Conservation (phyloP, 371 early-diverging fungal genomes). For the Syncephalastrum contaminatum region DNA sequence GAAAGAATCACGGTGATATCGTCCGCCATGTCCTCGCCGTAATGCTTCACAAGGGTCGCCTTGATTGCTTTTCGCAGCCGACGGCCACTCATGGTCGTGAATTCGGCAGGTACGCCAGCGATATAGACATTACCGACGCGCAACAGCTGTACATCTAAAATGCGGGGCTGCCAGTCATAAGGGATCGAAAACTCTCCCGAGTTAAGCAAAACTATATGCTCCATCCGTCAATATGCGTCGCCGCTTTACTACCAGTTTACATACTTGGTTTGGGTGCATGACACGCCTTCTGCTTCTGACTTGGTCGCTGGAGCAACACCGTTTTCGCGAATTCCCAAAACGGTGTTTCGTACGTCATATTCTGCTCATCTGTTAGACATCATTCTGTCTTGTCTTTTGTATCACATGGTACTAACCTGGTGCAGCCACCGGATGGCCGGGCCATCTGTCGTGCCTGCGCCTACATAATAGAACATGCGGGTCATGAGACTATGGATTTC, state of each 20-base stretch:
- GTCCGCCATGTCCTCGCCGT: constrained; percentile 34
- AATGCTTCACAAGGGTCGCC: constrained; percentile 28
- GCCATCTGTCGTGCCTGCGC: constrained; percentile 71
- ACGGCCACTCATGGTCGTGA: constrained; percentile 71
- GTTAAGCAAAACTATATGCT: constrained; percentile 41
- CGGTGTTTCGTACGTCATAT: constrained; percentile 39
- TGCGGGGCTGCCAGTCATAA: constrained; percentile 57
- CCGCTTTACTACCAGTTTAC: neutral
- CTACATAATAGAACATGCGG: constrained; percentile 30
- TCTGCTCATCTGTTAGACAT: constrained; percentile 10
- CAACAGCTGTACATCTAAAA: constrained; percentile 56
- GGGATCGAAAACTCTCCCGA: constrained; percentile 58
- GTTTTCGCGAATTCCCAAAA: constrained; percentile 53
- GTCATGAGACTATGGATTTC: constrained; percentile 1
- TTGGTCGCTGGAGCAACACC: constrained; percentile 30
- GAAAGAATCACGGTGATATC: constrained; percentile 54
- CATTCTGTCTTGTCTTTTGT: too few species aligned
- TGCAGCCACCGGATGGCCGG: constrained; percentile 44
- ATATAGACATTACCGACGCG: constrained; percentile 58
- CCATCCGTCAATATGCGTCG: neutral
- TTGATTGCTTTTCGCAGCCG: constrained; percentile 49
- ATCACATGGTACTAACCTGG: constrained; percentile 24
- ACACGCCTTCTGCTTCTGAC: constrained; percentile 42
- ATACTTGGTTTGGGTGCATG: constrained; percentile 61
- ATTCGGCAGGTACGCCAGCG: constrained; percentile 59